These are phyloP conservation scores for Tephrocybe sp. DNA, from an alignment of 768 basidiomycete species.

Conservation along the genomic window DNA sequence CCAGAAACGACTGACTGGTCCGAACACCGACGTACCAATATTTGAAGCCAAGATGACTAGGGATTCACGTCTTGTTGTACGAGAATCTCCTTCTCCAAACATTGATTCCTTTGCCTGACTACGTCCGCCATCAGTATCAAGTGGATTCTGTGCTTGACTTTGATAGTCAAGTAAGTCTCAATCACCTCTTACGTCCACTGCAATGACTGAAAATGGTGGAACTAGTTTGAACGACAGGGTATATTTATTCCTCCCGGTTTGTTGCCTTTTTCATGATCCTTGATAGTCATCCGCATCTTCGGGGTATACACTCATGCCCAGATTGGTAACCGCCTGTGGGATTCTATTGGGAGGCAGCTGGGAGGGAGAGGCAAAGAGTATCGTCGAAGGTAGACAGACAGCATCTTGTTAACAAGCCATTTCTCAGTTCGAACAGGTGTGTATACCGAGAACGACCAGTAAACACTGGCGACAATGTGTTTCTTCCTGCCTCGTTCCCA, in stretches of 20 bases:
- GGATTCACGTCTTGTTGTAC: slow-evolving; percentile 16
- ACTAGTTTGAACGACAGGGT: slow-evolving; percentile 18
- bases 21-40: slow-evolving; percentile 14
- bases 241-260: not conserved
- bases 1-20: slow-evolving; percentile 14
- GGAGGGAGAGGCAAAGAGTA: no score
- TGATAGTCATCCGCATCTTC: no score
- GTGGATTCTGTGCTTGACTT: slow-evolving; percentile 15
- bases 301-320: no score
- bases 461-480: slow-evolving; percentile 39
- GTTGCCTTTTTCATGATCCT: no score
- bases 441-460: slow-evolving; percentile 36
- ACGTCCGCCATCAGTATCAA: slow-evolving; percentile 12
- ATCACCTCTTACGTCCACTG: not conserved
- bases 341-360: no score
- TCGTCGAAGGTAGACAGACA: slow-evolving; percentile 38
- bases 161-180: slow-evolving; percentile 5
- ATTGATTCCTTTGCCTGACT: not conserved
- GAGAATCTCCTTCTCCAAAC: no score
- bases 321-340: no score
- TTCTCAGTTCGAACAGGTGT: no score
- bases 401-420: not conserved
- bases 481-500: slow-evolving; percentile 54
- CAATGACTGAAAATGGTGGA: not conserved
- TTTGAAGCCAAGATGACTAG: slow-evolving; percentile 18